Conservation (phyloP, 2,329 filamentous ascomycete species). For the Ophiocordyceps sinensis region DNA sequence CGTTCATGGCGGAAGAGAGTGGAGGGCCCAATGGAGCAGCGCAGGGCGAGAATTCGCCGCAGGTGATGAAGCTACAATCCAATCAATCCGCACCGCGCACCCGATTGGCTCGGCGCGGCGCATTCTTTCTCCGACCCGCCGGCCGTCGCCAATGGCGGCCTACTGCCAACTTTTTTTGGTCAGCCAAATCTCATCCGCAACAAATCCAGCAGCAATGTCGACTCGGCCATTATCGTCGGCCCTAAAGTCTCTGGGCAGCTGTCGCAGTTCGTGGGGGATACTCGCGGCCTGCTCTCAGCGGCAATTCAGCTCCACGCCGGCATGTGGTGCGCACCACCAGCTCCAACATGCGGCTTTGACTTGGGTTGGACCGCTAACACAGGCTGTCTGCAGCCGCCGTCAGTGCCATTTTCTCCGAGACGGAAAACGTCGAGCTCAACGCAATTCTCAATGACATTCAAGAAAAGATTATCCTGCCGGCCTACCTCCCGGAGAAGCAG, state of each 20-base stretch:
- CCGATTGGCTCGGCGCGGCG: conserved; percentile 6
- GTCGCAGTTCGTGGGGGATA: conserved; percentile 1
- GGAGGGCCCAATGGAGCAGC: not conserved
- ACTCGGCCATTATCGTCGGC: conserved; percentile 11
- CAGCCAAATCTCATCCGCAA: not conserved
- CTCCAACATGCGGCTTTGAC: not conserved
- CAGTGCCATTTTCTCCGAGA: conserved; percentile 30
- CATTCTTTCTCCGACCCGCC: conserved; percentile 15
- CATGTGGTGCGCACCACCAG: conserved; percentile 10
- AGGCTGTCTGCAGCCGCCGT: conserved; percentile 13
- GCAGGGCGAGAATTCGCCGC: not conserved
- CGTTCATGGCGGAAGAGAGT: conserved; percentile 36
- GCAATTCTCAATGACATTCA: conserved; percentile 36
- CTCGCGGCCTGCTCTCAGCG: conserved; percentile 2
- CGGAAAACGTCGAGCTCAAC: conserved; percentile 40
- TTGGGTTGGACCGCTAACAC: conserved; percentile 2
- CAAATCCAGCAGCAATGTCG: conserved; percentile 4
- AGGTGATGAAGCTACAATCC: conserved; percentile 2
- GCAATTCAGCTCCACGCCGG: conserved; percentile 17
- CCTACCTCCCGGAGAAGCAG: conserved; percentile 38
- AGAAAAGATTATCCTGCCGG: conserved; percentile 45
- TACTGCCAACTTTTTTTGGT: not conserved
- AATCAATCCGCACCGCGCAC: not conserved
- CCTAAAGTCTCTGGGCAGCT: conserved; percentile 10
- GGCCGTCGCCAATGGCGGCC: not conserved